These are phyloP conservation scores for Coemansia sp. DNA, from an alignment of 192 early-diverging fungal genomes.

Conservation along the genomic window DNA sequence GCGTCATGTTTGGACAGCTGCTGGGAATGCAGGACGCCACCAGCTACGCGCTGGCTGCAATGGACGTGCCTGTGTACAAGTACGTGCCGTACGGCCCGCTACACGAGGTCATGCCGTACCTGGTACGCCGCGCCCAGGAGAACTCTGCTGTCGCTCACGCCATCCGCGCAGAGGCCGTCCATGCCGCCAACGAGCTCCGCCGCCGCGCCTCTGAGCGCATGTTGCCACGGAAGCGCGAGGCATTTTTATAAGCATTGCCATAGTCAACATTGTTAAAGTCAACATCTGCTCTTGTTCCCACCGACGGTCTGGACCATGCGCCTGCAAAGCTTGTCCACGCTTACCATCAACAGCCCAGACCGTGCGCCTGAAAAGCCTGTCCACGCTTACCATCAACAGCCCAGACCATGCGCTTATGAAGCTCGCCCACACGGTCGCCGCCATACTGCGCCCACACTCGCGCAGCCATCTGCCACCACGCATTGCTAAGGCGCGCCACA, in stretches of 20 bases:
- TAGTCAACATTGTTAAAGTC: neutral
- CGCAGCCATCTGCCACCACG: constrained; percentile 15
- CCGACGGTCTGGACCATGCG: no score
- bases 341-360: no score
- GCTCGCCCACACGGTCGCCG: constrained; percentile 9
- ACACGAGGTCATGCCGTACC: constrained; percentile 87
- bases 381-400: neutral
- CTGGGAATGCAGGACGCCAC: constrained; percentile 91
- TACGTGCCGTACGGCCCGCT: constrained; percentile 91
- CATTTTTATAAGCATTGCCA: neutral
- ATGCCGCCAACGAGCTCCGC: constrained; percentile 61
- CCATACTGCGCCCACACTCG: constrained; percentile 24
- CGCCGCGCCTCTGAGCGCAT: constrained; percentile 18
- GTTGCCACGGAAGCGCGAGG: neutral
- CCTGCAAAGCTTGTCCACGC: no score
- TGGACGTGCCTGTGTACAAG: constrained; percentile 83
- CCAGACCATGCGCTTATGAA: constrained; percentile 8
- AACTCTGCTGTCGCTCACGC: constrained; percentile 78
- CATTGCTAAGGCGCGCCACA: constrained; percentile 5
- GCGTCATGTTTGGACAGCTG: constrained; percentile 90
- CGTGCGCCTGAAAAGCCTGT: no score
- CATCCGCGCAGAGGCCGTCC: constrained; percentile 55
- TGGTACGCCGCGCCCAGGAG: constrained; percentile 91
- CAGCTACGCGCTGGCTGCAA: constrained; percentile 73
- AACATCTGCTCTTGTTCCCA: no score